Conservation (phyloP, 768 basidiomycete species). For the Termitomyces sp. region DNA sequence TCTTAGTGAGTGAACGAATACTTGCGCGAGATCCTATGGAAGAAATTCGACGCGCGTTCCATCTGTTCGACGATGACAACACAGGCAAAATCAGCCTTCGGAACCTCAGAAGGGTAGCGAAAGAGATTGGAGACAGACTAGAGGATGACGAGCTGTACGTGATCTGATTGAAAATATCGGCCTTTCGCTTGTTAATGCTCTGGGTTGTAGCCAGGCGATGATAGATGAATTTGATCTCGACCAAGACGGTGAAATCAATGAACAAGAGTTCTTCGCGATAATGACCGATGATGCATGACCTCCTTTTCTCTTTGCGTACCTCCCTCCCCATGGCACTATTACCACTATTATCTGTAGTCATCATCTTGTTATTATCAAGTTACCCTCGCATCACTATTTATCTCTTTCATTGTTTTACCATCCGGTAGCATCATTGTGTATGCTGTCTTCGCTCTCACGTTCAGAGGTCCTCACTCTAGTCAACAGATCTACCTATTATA, state of each 20-base stretch:
- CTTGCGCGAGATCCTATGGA: constrained; percentile 94
- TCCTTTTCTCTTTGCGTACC: background rate
- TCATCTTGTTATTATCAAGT: constrained; percentile 9
- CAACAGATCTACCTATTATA: constrained; percentile 8
- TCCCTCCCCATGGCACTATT: background rate
- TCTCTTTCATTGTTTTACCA: constrained; percentile 6
- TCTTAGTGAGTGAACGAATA: constrained; percentile 89
- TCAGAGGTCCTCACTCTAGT: background rate
- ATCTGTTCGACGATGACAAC: constrained; percentile 93
- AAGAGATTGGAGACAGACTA: constrained; percentile 92
- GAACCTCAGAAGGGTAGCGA: constrained; percentile 90
- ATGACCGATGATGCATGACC: constrained; percentile 87
- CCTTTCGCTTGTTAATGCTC: constrained; percentile 2
- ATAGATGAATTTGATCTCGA: constrained; percentile 99
- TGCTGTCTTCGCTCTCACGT: background rate
- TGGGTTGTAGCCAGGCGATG: constrained; percentile 85
- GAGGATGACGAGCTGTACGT: constrained; percentile 97
- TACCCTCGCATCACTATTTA: constrained; percentile 10
- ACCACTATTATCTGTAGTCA: constrained; percentile 7
- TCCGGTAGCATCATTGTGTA: constrained; percentile 11
- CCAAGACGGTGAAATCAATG: constrained; percentile 95
- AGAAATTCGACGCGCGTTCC: constrained; percentile 94
- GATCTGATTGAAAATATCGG: background rate
- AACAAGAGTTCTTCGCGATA: constrained; percentile 94
- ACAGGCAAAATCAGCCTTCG: constrained; percentile 92